Percentiles rank a stretch among this genome's conserved stretches.
Evolutionary conservation across 305 asterid species (phyloP).

Genomic region (Fraxinus greggii): DNA sequence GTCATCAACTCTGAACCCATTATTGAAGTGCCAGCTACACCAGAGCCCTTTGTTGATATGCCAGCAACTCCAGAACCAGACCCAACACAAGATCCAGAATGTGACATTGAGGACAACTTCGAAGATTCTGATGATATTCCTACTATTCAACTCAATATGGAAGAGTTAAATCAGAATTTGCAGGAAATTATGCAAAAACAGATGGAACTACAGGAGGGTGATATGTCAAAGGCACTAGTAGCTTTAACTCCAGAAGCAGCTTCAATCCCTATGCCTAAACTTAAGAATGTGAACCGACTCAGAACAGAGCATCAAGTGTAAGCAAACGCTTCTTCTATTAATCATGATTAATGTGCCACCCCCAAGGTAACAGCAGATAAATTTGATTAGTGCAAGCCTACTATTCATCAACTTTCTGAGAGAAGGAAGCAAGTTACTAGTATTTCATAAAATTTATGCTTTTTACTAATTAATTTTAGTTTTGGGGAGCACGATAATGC

Average conservation of each 20-base stretch:
- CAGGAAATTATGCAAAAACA: constrained; percentile 64
- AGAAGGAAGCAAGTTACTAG: constrained; percentile 9
- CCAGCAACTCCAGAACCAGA: constrained; percentile 64
- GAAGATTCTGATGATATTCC: constrained; percentile 77
- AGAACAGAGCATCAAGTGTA: constrained; percentile 74
- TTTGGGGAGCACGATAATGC: constrained; percentile 16
- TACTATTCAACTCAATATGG: constrained; percentile 76
- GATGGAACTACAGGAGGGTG: constrained; percentile 59
- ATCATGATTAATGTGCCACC: constrained; percentile 11
- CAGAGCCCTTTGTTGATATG: constrained; percentile 41
- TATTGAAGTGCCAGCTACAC: constrained; percentile 12
- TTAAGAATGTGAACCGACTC: constrained; percentile 80
- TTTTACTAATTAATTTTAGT: background rate
- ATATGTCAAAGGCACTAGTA: constrained; percentile 86
- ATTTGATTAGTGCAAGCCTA: constrained; percentile 16
- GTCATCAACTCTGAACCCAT: constrained; percentile 51
- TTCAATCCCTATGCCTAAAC: constrained; percentile 90
- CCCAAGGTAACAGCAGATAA: constrained; percentile 8
- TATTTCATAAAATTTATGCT: background rate
- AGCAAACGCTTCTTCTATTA: constrained; percentile 1
- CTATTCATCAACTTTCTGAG: background rate
- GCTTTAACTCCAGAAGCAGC: constrained; percentile 86
- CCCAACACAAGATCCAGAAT: constrained; percentile 35
- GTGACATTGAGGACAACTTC: constrained; percentile 62
- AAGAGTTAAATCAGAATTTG: constrained; percentile 75